Base-by-base conservation (phyloP, 2,329 filamentous ascomycete genomes). In the Fusarium sublunatum region DNA sequence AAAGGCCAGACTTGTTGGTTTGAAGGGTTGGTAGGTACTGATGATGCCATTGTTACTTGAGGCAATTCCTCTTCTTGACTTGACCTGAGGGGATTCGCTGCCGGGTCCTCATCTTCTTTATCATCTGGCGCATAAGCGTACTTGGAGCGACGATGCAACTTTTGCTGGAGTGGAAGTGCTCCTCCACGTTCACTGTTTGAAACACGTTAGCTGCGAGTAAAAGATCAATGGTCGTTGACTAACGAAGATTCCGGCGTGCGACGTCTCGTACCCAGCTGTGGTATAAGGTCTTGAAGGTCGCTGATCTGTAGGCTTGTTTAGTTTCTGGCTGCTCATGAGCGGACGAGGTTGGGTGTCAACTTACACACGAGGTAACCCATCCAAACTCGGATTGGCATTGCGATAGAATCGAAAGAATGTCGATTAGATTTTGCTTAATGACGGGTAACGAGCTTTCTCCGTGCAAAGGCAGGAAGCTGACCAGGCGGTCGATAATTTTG, bases 101-200 rank as follows among this genome's bases (percentile, higher is more conserved):
- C 51, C 0, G 66, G 61, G 0, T 64, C 64, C 4, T 41, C 11
- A 3, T 64, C 55, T 3, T 69, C 64, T 7, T 65, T 55, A 7
- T 64, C 64, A 0, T 58, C 53, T 4, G 64, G 58, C 0, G 61
- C 64, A 22, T 47, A 65, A 0, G 54, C 66, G 35, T 68, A 44
- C 24, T 66, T 69, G 2, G 67, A 69, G 6, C 67, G 58, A 2
- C 67, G 62, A 10, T 69, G 66, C 0, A 69, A 19, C 1, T 58
- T 69, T 3, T 61, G 53, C 1, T 65, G 65, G 0, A 44, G 7
- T 0, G 38, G 45, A 1, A 66, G 8, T 1, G 41, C n/a, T 0
- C 49, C 46, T 0, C 48, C 24, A 0, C 44, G 51, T 0, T 32
- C 28, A 6, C 48, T 49, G 1, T 15, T 32, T 5, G 7, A 15